These are phyloP conservation scores for Globisporangium splendens DNA, from an alignment of 352 stramenopile genomes.

Conservation along the genomic window DNA sequence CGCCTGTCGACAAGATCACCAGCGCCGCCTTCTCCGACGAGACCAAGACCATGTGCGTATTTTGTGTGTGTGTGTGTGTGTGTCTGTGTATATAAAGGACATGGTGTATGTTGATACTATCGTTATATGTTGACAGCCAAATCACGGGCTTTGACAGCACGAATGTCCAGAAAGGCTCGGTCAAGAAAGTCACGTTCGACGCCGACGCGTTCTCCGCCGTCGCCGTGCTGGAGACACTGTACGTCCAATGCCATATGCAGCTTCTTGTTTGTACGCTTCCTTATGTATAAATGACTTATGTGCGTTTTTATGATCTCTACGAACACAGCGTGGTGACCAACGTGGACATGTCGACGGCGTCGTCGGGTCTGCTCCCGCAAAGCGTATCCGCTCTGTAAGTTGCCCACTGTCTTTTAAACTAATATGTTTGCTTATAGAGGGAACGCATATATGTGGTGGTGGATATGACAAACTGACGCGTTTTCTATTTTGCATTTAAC, in stretches of 20 bases:
- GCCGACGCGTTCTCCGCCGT: conserved; percentile 41
- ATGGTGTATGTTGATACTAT: background rate
- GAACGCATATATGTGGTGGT: background rate
- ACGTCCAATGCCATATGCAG: too few relatives aligned
- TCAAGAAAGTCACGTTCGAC: conserved; percentile 50
- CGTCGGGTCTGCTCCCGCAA: conserved; percentile 45
- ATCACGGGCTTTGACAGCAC: conserved; percentile 64
- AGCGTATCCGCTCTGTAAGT: conserved; percentile 38
- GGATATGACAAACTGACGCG: too few relatives aligned
- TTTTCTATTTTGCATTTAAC: too few relatives aligned
- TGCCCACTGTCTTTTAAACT: background rate
- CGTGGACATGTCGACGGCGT: conserved; percentile 47
- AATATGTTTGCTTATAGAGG: background rate
- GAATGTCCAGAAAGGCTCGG: conserved; percentile 51
- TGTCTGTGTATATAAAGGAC: too few relatives aligned
- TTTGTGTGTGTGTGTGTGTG: conserved; percentile 1
- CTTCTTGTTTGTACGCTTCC: too few relatives aligned
- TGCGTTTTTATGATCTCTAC: background rate
- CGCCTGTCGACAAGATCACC: conserved; percentile 43
- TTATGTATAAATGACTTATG: too few relatives aligned
- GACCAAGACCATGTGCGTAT: conserved; percentile 47
- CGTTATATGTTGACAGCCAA: conserved; percentile 56
- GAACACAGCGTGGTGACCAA: conserved; percentile 44
- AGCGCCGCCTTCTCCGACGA: conserved; percentile 36
- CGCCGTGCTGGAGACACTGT: conserved; percentile 41